Conservation (phyloP, 768 basidiomycete genomes). For the Tylopilus rubrobrunneus region DNA sequence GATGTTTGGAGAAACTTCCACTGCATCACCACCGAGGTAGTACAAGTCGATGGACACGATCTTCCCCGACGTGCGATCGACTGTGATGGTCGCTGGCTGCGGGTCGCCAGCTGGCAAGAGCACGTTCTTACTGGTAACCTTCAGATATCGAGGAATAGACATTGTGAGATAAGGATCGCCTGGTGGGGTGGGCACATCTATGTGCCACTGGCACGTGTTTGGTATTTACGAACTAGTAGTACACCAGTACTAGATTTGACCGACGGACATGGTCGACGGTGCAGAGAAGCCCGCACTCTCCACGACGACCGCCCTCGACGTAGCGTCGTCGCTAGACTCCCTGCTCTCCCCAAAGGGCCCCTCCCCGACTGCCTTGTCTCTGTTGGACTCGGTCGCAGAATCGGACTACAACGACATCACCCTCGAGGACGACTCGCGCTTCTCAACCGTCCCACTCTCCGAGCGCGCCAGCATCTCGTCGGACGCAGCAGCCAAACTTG, state of each 20-base stretch:
- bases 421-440: slow-evolving; percentile 44
- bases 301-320: slow-evolving; percentile 8
- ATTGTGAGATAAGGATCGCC: slow-evolving; percentile 8
- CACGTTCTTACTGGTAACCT: slow-evolving; percentile 54
- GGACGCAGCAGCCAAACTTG: slow-evolving; percentile 20
- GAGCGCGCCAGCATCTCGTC: slow-evolving; percentile 34
- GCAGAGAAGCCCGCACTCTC: slow-evolving; percentile 11
- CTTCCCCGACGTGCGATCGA: slow-evolving; percentile 55
- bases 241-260: background rate
- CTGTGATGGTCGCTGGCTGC: slow-evolving; percentile 62
- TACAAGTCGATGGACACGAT: slow-evolving; percentile 47
- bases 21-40: slow-evolving; percentile 30
- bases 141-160: slow-evolving; percentile 18
- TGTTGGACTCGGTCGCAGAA: slow-evolving; percentile 45
- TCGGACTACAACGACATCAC: slow-evolving; percentile 63
- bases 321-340: slow-evolving; percentile 37
- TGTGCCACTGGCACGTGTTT: too few species aligned
- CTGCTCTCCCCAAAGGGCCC: slow-evolving; percentile 47
- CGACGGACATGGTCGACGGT: slow-evolving; percentile 16
- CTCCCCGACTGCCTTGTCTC: slow-evolving; percentile 27
- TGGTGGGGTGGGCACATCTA: background rate
- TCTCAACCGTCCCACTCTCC: slow-evolving; percentile 48
- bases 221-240: too few species aligned
- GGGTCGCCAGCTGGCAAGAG: slow-evolving; percentile 50
- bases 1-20: slow-evolving; percentile 15